Evolutionary conservation across 2,329 filamentous ascomycete genomes (phyloP), one percentile per base, ranked within the genome.

Genomic region (Knoxdaviesia proteae): DNA sequence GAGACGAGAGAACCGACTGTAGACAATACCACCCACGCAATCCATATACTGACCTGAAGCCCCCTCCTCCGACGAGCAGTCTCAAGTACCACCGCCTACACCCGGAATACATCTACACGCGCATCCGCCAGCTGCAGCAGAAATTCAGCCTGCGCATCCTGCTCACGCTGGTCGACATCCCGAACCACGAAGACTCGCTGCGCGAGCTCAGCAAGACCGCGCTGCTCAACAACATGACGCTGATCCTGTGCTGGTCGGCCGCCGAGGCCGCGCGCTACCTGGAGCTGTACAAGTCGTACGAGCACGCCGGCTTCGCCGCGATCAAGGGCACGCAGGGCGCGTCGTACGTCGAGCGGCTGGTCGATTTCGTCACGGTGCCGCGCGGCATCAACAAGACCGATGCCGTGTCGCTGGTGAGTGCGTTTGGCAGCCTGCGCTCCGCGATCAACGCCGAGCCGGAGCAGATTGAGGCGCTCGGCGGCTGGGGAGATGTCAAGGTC

Each of bases 61-160:
- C 10, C 35, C 4, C 30, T 32, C n/a, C 6, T 20, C 30, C 5
- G 29, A 6, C 20, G 20, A 20, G 20, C 44, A 69, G 84, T 40
- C 71, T 98, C 43, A 98, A 96, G 59, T 98, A 98, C 59, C 90
- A 98, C 59, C 84, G 88, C 32, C 69, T 98, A 42, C 90, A 98
- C 55, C 90, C 90, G 1, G 90, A 98, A 60, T 98, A 98, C 64
- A 84, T 98, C 53, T 96, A 96, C 63, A 86, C 80, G 30, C 80
- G 90, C 45, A 92, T 98, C 50, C 79, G 81, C 42, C 75, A 77
- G 40, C 66, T 98, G 5, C 82, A 82, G 42, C 83, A 82, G 41
- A 84, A 82, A 60, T 96, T 92, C 62, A 80, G 77, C 49, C 69
- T 98, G 20, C 82, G 90, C 40, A 69, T 98, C 42, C 63, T 98